Evolutionary conservation across 495 filamentous ascomycete genomes (phyloP).

Genomic region (Neurospora terricola): DNA sequence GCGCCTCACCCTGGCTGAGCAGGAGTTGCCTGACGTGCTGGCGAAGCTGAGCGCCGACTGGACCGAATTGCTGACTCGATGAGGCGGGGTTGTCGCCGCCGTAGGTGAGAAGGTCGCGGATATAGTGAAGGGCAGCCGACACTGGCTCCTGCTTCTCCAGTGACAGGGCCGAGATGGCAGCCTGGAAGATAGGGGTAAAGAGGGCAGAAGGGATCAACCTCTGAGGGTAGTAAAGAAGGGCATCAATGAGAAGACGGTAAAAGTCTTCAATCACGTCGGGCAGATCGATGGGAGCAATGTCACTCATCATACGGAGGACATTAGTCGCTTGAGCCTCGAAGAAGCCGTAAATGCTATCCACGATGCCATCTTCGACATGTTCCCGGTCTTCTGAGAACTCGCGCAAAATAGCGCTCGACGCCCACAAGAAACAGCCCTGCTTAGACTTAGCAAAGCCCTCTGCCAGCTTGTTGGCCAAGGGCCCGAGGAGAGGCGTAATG

Average conservation of each 20-base stretch:
- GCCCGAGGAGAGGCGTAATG: slow-evolving; percentile 73
- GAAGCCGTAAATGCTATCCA: slow-evolving; percentile 83
- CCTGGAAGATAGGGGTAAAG: slow-evolving; percentile 73
- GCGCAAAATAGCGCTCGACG: slow-evolving; percentile 84
- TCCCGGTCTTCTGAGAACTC: slow-evolving; percentile 89
- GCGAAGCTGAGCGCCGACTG: slow-evolving; percentile 46
- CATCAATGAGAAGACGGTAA: slow-evolving; percentile 84
- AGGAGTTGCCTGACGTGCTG: slow-evolving; percentile 63
- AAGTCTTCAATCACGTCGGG: slow-evolving; percentile 99
- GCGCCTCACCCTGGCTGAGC: slow-evolving; percentile 57
- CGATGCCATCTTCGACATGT: slow-evolving; percentile 70
- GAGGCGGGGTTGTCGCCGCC: slow-evolving; percentile 66
- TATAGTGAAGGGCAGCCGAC: slow-evolving; percentile 82
- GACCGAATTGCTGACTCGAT: slow-evolving; percentile 51
- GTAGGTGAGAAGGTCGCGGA: slow-evolving; percentile 87
- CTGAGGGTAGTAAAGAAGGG: slow-evolving; percentile 82
- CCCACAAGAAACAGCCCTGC: slow-evolving; percentile 97
- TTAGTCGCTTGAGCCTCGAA: slow-evolving; percentile 83
- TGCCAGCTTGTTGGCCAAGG: slow-evolving; percentile 78
- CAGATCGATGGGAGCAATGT: slow-evolving; percentile 73
- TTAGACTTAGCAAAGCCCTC: slow-evolving; percentile 73
- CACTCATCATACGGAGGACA: slow-evolving; percentile 82
- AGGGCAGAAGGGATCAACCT: slow-evolving; percentile 68
- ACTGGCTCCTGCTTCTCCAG: slow-evolving; percentile 86
- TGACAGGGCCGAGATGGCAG: slow-evolving; percentile 71